phyloP scores from a whole-genome alignment of 2,329 filamentous ascomycete genomes.

The Cylindrodendrum hubeiense region DNA sequence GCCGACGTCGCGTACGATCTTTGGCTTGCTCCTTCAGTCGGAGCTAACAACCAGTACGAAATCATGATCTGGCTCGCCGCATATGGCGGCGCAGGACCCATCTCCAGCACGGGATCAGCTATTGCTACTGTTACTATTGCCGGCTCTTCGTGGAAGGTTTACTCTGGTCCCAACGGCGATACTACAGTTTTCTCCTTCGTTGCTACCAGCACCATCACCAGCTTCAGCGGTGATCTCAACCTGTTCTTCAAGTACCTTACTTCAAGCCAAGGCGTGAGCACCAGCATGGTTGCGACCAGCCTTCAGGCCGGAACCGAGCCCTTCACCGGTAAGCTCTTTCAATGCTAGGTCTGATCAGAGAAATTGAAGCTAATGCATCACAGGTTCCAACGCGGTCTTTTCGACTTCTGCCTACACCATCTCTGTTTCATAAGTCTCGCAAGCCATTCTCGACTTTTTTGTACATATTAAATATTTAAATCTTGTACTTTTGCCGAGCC shows the following conservation, averaged over 20 bases:
- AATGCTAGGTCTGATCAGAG: too few species aligned
- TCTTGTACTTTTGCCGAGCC: too few species aligned
- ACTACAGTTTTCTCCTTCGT: conserved; percentile 70
- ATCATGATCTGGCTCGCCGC: conserved; percentile 74
- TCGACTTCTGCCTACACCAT: conserved; percentile 21
- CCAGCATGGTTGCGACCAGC: conserved; percentile 27
- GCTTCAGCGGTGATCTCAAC: conserved; percentile 68
- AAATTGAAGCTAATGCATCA: neutral
- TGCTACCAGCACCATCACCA: conserved; percentile 54
- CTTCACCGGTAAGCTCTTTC: conserved; percentile 56
- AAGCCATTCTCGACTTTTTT: neutral
- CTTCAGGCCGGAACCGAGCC: conserved; percentile 62
- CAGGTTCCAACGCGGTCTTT: conserved; percentile 23
- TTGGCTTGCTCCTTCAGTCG: conserved; percentile 63
- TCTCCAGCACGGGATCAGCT: conserved; percentile 45
- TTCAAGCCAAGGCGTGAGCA: conserved; percentile 52
- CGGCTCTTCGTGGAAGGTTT: conserved; percentile 67
- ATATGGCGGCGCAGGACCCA: conserved; percentile 69
- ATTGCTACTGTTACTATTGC: conserved; percentile 62
- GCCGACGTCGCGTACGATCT: conserved; percentile 72
- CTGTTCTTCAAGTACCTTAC: conserved; percentile 69
- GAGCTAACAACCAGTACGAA: conserved; percentile 63
- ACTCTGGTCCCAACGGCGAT: conserved; percentile 66
- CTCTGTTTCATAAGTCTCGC: conserved; percentile 13
- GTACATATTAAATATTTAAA: conserved; percentile 1